Conservation (phyloP, 2,329 filamentous ascomycete species). For the Atkinsonella hypoxylon region DNA sequence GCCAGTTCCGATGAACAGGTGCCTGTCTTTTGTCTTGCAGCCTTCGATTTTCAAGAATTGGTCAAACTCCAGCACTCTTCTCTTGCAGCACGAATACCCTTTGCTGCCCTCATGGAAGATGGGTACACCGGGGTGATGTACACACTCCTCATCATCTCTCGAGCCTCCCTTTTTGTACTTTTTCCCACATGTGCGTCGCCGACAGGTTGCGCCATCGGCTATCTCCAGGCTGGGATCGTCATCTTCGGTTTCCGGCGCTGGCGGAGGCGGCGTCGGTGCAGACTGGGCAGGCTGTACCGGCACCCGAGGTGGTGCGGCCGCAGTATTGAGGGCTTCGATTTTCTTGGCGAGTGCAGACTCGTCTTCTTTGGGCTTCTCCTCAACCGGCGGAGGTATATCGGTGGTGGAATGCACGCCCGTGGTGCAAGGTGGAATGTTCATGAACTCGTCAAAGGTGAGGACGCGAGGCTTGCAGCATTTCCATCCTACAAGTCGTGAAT, state of each 20-base stretch:
- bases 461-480: conserved; percentile 98
- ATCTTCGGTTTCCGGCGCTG: conserved; percentile 68
- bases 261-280: conserved; percentile 41
- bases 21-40: conserved; percentile 68
- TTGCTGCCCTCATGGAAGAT: conserved; percentile 98
- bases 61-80: conserved; percentile 89
- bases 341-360: conserved; percentile 29
- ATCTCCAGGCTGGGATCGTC: conserved; percentile 70
- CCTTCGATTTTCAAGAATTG: conserved; percentile 95
- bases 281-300: conserved; percentile 32
- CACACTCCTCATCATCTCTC: conserved; percentile 63
- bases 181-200: conserved; percentile 61
- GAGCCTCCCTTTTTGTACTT: conserved; percentile 49
- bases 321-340: conserved; percentile 38
- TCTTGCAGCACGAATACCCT: conserved; percentile 94
- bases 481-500: conserved; percentile 54
- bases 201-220: conserved; percentile 62
- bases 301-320: conserved; percentile 27
- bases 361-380: conserved; percentile 40
- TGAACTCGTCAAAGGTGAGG: conserved; percentile 96
- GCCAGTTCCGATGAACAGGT: conserved; percentile 75
- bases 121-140: conserved; percentile 79
- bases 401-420: conserved; percentile 85
- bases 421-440: conserved; percentile 83
- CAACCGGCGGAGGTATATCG: conserved; percentile 52